Conservation (phyloP, 2,329 filamentous ascomycete genomes). For the Tolypocladium sp. region DNA sequence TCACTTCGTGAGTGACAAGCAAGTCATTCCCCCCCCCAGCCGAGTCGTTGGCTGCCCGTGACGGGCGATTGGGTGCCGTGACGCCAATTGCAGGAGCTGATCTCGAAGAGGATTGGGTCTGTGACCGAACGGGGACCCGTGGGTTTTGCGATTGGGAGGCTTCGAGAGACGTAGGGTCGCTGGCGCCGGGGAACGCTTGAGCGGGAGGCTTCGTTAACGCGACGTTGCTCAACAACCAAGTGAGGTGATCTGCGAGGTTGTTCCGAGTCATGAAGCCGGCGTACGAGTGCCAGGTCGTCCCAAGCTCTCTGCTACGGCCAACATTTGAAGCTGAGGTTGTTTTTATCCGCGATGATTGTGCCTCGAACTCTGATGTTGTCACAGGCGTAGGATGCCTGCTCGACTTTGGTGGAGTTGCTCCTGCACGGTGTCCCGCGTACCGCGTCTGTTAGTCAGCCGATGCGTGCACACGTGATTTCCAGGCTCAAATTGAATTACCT, state of each 20-base stretch:
- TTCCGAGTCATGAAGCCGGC: conserved; percentile 52
- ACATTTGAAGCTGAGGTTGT: conserved; percentile 1
- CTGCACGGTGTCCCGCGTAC: conserved; percentile 11
- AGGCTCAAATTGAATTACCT: not conserved
- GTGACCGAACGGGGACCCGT: not conserved
- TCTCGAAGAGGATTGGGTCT: not conserved
- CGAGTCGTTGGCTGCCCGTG: conserved; percentile 12
- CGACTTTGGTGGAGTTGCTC: not conserved
- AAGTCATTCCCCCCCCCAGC: conserved; percentile 10
- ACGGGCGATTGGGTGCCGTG: not conserved
- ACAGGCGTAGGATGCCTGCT: not conserved
- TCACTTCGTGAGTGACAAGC: conserved; percentile 16
- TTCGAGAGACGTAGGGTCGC: conserved; percentile 14
- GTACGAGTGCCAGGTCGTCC: conserved; percentile 10
- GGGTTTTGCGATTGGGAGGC: conserved; percentile 15
- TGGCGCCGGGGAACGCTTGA: conserved; percentile 25
- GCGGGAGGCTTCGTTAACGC: conserved; percentile 28
- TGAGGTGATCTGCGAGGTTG: conserved; percentile 47
- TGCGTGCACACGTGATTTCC: conserved; percentile 11
- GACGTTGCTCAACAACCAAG: conserved; percentile 46
- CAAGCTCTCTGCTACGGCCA: conserved; percentile 6
- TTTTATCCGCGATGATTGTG: not conserved
- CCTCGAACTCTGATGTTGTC: not conserved
- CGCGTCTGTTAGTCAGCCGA: conserved; percentile 24
- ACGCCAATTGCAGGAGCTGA: not conserved